Evolutionary conservation across 805 yeast genomes (phyloP).

Genomic region (Clavispora fructus): DNA sequence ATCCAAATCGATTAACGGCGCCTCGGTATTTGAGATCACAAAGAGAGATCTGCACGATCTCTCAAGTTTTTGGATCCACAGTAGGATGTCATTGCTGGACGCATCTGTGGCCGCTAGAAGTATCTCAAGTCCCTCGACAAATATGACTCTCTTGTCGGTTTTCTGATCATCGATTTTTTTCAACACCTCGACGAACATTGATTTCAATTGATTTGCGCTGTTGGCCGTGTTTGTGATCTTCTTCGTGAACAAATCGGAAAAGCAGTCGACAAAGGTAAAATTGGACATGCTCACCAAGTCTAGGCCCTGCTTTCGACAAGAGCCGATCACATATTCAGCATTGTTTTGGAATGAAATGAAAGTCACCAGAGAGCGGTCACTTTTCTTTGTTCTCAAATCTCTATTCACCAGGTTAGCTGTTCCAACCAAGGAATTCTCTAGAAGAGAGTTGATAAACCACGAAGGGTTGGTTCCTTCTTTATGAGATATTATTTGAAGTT

Average conservation of each 20-base stretch:
- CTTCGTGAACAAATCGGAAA: constrained; percentile 40
- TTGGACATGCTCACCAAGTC: constrained; percentile 18
- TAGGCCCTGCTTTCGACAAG: constrained; percentile 36
- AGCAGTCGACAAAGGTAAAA: constrained; percentile 41
- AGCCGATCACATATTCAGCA: constrained; percentile 27
- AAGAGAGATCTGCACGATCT: constrained; percentile 27
- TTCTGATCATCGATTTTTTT: constrained; percentile 4
- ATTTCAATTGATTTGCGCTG: constrained; percentile 10
- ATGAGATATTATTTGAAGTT: constrained; percentile 26
- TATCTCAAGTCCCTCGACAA: constrained; percentile 46
- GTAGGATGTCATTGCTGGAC: constrained; percentile 30
- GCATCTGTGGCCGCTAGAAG: constrained; percentile 39
- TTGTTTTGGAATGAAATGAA: constrained; percentile 33
- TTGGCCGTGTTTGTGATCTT: constrained; percentile 19
- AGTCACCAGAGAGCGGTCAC: constrained; percentile 25
- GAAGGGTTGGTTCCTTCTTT: constrained; percentile 52
- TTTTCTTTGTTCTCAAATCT: constrained; percentile 17
- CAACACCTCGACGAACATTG: constrained; percentile 16
- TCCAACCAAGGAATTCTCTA: constrained; percentile 48
- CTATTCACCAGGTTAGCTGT: constrained; percentile 38
- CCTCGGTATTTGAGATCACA: constrained; percentile 34
- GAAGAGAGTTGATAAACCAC: constrained; percentile 55
- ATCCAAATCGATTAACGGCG: constrained; percentile 26
- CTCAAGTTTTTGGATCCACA: constrained; percentile 28
- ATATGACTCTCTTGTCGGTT: constrained; percentile 19